A percentile compares a stretch with the other conserved stretches of the same genome.
These are phyloP conservation scores for Claviceps maximensis DNA, from an alignment of 2,329 filamentous ascomycete genomes.

Conservation along the genomic window DNA sequence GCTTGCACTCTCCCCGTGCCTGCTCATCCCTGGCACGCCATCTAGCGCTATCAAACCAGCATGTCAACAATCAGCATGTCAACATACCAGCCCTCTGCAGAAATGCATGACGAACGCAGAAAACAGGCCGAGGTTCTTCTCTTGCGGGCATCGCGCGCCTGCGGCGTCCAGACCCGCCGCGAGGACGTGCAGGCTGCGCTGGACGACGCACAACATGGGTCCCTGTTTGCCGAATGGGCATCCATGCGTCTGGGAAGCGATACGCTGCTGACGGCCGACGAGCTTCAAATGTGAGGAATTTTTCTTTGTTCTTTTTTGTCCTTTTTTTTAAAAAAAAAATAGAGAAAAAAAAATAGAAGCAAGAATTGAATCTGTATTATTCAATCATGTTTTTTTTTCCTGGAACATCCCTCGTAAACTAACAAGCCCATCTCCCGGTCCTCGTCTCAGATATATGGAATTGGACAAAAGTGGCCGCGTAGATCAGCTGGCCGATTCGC, in stretches of 20 bases:
- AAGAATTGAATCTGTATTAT: background rate
- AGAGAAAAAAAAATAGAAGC: background rate
- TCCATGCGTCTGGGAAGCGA: conserved; percentile 33
- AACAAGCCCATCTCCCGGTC: background rate
- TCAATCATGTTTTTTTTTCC: no score
- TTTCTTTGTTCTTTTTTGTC: no score
- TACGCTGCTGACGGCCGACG: conserved; percentile 40
- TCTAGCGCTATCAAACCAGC: background rate
- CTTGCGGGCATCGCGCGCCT: conserved; percentile 18
- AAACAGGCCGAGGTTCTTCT: conserved; percentile 21
- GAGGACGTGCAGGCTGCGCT: conserved; percentile 27
- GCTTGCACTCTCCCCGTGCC: background rate
- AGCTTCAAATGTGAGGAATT: conserved; percentile 32
- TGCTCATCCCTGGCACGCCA: background rate
- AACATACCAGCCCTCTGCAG: background rate
- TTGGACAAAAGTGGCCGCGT: conserved; percentile 36
- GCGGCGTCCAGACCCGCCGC: conserved; percentile 18
- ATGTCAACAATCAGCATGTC: background rate
- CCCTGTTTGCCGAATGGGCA: conserved; percentile 34
- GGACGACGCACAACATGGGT: conserved; percentile 20
- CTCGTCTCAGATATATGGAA: conserved; percentile 30
- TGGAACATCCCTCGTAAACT: background rate
- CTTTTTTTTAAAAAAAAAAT: no score
- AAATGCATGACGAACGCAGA: conserved; percentile 16
- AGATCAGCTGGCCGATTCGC: conserved; percentile 28